phyloP scores from a whole-genome alignment of 2,329 filamentous ascomycete species.

The Xylariaceae sp. region DNA sequence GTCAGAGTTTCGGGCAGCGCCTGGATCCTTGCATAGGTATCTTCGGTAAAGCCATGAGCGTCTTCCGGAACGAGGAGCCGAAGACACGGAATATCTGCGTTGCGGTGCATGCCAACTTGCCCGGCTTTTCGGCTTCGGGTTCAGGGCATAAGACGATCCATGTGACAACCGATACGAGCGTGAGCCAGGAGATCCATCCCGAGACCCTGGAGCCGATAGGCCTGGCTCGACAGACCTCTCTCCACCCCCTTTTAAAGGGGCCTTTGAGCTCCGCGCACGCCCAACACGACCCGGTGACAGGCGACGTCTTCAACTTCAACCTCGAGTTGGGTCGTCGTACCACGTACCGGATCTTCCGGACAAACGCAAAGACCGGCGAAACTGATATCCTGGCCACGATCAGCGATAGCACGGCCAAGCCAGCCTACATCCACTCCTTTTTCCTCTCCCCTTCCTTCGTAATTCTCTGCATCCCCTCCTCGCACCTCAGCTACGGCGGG shows the following conservation, averaged over 20 bases:
- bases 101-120: conserved; percentile 59
- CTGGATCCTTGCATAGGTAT: conserved; percentile 69
- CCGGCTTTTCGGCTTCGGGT: conserved; percentile 42
- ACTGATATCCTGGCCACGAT: conserved; percentile 69
- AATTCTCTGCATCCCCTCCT: conserved; percentile 66
- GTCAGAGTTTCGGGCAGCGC: conserved; percentile 63
- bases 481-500: conserved; percentile 54
- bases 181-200: conserved; percentile 59
- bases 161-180: conserved; percentile 50
- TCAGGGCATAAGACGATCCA: conserved; percentile 41
- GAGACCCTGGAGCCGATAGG: conserved; percentile 68
- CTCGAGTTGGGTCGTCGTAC: conserved; percentile 54
- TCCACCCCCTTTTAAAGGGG: conserved; percentile 66
- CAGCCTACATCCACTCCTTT: conserved; percentile 79
- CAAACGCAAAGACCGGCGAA: conserved; percentile 55
- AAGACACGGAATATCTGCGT: conserved; percentile 58
- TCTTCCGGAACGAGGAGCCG: conserved; percentile 39
- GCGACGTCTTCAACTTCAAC: conserved; percentile 79
- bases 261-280: conserved; percentile 66
- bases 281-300: conserved; percentile 63
- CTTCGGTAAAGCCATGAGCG: conserved; percentile 64
- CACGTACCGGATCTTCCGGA: conserved; percentile 65
- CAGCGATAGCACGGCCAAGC: conserved; percentile 39
- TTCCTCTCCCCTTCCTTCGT: conserved; percentile 68
- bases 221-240: conserved; percentile 49